Percentiles rank a stretch among this genome's conserved stretches.
Conservation (phyloP, 2,329 filamentous ascomycete species). For the Hysterium pulicare region DNA sequence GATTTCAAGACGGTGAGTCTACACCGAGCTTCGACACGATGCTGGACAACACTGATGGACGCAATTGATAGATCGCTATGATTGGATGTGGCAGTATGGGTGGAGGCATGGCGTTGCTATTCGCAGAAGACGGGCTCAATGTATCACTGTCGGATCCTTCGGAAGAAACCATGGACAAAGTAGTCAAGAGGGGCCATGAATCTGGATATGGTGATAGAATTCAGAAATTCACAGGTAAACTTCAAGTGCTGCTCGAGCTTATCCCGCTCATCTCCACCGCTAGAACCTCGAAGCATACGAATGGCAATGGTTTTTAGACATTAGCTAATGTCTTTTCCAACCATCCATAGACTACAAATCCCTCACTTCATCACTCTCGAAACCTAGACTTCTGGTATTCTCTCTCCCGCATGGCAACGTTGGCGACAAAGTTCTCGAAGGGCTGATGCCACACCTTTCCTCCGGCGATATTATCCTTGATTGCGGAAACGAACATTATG, state of each 20-base stretch:
- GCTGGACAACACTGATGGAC: background rate
- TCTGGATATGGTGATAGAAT: constrained; percentile 37
- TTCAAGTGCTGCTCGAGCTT: background rate
- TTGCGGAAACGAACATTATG: constrained; percentile 65
- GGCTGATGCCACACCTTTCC: constrained; percentile 51
- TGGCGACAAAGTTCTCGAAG: constrained; percentile 47
- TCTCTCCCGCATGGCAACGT: constrained; percentile 50
- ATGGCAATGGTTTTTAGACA: too few species aligned
- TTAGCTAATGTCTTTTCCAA: too few species aligned
- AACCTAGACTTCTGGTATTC: constrained; percentile 52
- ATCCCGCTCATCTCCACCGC: background rate
- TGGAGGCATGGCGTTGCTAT: constrained; percentile 56
- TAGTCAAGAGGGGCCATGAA: constrained; percentile 41
- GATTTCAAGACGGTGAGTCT: constrained; percentile 24
- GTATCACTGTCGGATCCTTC: constrained; percentile 56
- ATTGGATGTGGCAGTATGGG: constrained; percentile 60
- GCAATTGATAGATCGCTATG: constrained; percentile 52
- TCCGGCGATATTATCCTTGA: constrained; percentile 66
- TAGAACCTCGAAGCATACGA: background rate
- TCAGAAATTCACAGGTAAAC: constrained; percentile 35
- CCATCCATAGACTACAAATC: constrained; percentile 46
- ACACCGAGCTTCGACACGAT: background rate
- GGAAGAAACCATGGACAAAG: constrained; percentile 46
- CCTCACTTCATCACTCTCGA: constrained; percentile 48
- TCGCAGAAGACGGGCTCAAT: constrained; percentile 54